These are phyloP conservation scores for Leccinum brunneo-olivaceum DNA, from an alignment of 1,284 basidiomycete species.

Conservation along the genomic window DNA sequence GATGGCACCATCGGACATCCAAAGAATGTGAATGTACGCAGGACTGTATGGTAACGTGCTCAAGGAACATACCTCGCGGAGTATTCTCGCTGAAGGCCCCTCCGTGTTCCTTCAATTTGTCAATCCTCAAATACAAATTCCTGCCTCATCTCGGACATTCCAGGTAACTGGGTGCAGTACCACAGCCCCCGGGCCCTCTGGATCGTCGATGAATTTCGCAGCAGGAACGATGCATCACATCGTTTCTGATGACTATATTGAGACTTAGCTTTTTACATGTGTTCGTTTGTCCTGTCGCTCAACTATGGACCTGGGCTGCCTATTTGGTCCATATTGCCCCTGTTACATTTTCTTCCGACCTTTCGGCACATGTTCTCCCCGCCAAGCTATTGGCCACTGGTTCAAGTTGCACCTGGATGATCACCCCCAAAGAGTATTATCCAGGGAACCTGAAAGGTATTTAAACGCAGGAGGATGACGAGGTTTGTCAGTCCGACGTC, in stretches of 20 bases:
- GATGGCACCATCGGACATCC: conserved; percentile 3
- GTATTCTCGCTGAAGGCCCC: conserved; percentile 7
- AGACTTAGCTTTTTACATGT: conserved; percentile 12
- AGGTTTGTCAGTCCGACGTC: conserved; percentile 2
- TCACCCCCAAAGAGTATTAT: conserved; percentile 6
- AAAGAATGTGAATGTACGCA: background rate
- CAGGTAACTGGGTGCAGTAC: background rate
- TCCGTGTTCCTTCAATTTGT: conserved; percentile 1
- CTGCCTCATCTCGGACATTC: conserved; percentile 1
- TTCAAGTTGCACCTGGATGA: conserved; percentile 4
- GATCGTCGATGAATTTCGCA: conserved; percentile 5
- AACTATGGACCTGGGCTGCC: conserved; percentile 4
- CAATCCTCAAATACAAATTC: background rate
- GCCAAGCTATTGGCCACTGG: conserved; percentile 1
- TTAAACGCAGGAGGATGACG: conserved; percentile 14
- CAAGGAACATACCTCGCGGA: conserved; percentile 7
- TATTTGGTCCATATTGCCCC: conserved; percentile 12
- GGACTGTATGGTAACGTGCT: background rate
- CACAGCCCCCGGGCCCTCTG: conserved; percentile 9
- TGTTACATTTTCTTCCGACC: conserved; percentile 16
- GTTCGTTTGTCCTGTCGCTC: conserved; percentile 5
- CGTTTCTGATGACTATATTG: conserved; percentile 5
- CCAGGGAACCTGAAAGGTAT: conserved; percentile 16
- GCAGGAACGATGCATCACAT: conserved; percentile 10
- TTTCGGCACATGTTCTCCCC: conserved; percentile 5